phyloP scores from a whole-genome alignment of 2,329 filamentous ascomycete genomes.

The Ophiosphaerella narmari region DNA sequence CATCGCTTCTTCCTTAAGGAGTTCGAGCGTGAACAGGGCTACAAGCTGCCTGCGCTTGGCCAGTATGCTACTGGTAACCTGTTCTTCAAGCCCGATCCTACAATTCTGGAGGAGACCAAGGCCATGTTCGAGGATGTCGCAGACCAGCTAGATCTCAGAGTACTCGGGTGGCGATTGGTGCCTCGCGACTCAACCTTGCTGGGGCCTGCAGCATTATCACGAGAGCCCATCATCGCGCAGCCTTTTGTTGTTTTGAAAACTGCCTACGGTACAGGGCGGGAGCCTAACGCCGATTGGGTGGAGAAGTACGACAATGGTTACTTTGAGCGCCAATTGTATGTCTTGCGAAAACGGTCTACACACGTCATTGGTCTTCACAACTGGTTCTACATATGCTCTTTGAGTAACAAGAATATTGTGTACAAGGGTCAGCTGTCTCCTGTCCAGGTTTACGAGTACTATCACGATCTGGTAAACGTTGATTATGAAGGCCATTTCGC shows the following conservation, averaged over 20 bases:
- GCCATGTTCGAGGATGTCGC: constrained; percentile 93
- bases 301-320: constrained; percentile 80
- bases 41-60: constrained; percentile 83
- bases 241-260: constrained; percentile 89
- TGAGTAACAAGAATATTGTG: constrained; percentile 98
- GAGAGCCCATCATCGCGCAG: constrained; percentile 93
- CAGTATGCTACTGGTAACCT: constrained; percentile 97
- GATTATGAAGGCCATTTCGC: constrained; percentile 98
- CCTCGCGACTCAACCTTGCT: constrained; percentile 91
- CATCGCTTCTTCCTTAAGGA: constrained; percentile 99
- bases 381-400: constrained; percentile 97
- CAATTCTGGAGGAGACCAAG: constrained; percentile 88
- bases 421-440: constrained; percentile 97
- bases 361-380: constrained; percentile 95
- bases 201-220: constrained; percentile 87
- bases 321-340: constrained; percentile 92
- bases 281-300: constrained; percentile 77
- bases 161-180: constrained; percentile 95
- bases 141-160: constrained; percentile 81
- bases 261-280: constrained; percentile 80
- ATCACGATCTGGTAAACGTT: constrained; percentile 93
- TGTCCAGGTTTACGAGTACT: constrained; percentile 96
- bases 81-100: constrained; percentile 96
- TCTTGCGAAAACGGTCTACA: constrained; percentile 91
- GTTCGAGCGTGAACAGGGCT: constrained; percentile 87